A percentile compares a stretch with the other conserved stretches of the same genome.
Conservation (phyloP, 2,329 filamentous ascomycete genomes). For the Cordyceps tenuipes region DNA sequence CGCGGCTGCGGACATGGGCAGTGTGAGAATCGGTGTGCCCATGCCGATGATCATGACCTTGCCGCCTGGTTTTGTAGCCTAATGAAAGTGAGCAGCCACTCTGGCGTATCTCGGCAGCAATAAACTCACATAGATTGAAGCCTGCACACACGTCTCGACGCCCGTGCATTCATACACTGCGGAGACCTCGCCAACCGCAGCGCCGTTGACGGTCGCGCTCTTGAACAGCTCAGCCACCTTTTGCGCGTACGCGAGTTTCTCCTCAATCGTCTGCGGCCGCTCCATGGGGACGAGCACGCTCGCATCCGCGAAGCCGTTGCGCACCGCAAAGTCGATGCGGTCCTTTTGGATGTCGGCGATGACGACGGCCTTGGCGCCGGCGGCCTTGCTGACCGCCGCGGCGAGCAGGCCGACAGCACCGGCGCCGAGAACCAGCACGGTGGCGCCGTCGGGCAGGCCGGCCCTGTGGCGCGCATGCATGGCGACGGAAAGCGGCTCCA, state of each 20-base stretch:
- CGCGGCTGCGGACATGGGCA: slow-evolving; percentile 60
- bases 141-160: slow-evolving; percentile 67
- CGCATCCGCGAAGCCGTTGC: slow-evolving; percentile 47
- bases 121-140: slow-evolving; percentile 55
- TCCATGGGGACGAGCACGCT: slow-evolving; percentile 41
- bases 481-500: slow-evolving; percentile 52
- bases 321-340: slow-evolving; percentile 48
- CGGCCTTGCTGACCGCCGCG: slow-evolving; percentile 47
- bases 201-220: slow-evolving; percentile 26
- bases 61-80: slow-evolving; percentile 57
- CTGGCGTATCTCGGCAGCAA: slow-evolving; percentile 8
- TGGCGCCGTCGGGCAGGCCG: slow-evolving; percentile 29
- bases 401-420: slow-evolving; percentile 53
- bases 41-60: slow-evolving; percentile 64
- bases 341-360: slow-evolving; percentile 50
- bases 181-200: slow-evolving; percentile 53
- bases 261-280: slow-evolving; percentile 40
- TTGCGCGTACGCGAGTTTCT: slow-evolving; percentile 43
- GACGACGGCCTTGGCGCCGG: slow-evolving; percentile 35
- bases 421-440: slow-evolving; percentile 49
- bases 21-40: slow-evolving; percentile 61
- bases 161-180: slow-evolving; percentile 73
- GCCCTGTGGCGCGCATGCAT: slow-evolving; percentile 47
- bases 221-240: slow-evolving; percentile 38
- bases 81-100: background rate